Evolutionary conservation across 164 flowering plant genomes (phyloP).

Genomic region (Litsea cubeba): DNA sequence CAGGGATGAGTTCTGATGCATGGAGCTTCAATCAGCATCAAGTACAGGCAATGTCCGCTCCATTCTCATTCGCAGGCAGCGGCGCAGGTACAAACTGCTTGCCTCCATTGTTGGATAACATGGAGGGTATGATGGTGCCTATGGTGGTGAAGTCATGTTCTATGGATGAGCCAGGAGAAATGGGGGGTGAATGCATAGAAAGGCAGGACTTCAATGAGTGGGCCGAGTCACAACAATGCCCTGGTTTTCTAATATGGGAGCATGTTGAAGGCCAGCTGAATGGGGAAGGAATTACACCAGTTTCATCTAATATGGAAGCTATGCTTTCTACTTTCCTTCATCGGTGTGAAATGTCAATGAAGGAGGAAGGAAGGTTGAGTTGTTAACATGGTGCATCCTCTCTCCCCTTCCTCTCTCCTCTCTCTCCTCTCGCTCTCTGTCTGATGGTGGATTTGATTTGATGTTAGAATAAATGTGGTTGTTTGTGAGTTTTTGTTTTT

Average conservation of each 20-base stretch:
- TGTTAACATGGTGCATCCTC: neutral
- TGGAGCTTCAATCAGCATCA: constrained; percentile 39
- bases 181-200: constrained; percentile 37
- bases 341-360: constrained; percentile 20
- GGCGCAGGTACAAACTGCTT: constrained; percentile 29
- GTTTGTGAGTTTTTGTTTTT: constrained; percentile 8
- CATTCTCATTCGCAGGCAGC: neutral
- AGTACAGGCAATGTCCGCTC: constrained; percentile 12
- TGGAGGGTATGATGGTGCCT: constrained; percentile 38
- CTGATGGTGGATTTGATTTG: constrained; percentile 13
- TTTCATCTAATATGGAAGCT: constrained; percentile 45
- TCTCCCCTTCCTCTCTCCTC: too few relatives aligned
- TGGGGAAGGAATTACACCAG: constrained; percentile 37
- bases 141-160: constrained; percentile 38
- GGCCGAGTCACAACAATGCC: constrained; percentile 54
- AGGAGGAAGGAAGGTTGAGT: neutral
- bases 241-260: constrained; percentile 71
- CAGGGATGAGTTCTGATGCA: constrained; percentile 20
- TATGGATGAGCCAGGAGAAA: constrained; percentile 31
- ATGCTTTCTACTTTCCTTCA: constrained; percentile 48
- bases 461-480: constrained; percentile 1
- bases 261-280: constrained; percentile 40
- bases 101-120: constrained; percentile 54
- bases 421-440: constrained; percentile 8
- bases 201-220: constrained; percentile 57